Percentiles rank a stretch among this genome's conserved stretches.
phyloP scores from a whole-genome alignment of 371 early-diverging fungal genomes.

The Lichtheimia hyalospora region DNA sequence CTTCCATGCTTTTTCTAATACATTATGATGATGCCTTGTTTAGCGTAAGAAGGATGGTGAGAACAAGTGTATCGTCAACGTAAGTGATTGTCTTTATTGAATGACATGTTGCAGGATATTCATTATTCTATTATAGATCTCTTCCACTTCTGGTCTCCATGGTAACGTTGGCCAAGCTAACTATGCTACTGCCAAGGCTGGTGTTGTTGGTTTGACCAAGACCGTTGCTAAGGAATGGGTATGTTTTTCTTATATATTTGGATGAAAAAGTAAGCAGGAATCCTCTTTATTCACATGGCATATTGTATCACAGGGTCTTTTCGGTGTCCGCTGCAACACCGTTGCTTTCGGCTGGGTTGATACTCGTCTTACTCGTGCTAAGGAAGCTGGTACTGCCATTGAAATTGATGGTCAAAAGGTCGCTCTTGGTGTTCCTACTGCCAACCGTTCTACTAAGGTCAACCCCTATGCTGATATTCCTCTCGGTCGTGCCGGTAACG shows the following conservation, averaged over 20 bases:
- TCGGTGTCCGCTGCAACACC: conserved; percentile 66
- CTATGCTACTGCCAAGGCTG: conserved; percentile 51
- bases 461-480: conserved; percentile 61
- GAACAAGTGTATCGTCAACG: conserved; percentile 59
- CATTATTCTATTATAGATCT: conserved; percentile 45
- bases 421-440: conserved; percentile 66
- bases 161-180: conserved; percentile 69
- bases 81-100: conserved; percentile 7
- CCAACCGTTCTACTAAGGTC: conserved; percentile 41
- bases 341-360: conserved; percentile 71
- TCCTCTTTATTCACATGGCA: neutral
- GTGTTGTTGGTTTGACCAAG: conserved; percentile 60
- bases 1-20: neutral
- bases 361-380: conserved; percentile 70
- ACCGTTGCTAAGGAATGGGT: conserved; percentile 54
- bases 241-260: neutral
- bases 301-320: conserved; percentile 32
- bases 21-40: neutral
- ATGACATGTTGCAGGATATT: too few species aligned
- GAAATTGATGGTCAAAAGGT: conserved; percentile 70
- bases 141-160: conserved; percentile 69
- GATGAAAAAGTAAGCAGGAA: neutral
- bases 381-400: conserved; percentile 66
- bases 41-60: conserved; percentile 51
- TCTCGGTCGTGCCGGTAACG: conserved; percentile 61